Percentiles rank a stretch among this genome's conserved stretches.
Conservation (phyloP, 2,329 filamentous ascomycete species). For the Alternaria sp. region DNA sequence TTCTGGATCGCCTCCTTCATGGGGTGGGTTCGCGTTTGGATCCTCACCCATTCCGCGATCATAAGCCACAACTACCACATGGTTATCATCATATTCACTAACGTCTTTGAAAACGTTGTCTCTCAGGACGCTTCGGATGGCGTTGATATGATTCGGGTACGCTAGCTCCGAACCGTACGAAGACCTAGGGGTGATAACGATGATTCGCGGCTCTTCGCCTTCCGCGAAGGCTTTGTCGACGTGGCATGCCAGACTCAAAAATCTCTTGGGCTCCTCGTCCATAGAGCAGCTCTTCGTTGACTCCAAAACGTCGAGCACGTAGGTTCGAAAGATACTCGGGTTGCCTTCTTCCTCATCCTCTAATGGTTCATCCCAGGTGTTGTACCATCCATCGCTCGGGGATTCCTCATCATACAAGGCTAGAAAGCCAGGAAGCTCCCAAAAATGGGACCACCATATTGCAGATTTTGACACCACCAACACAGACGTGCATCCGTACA, state of each 20-base stretch:
- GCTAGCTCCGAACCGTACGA: not conserved
- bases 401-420: too few species aligned
- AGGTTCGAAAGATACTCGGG: not conserved
- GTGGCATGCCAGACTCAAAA: not conserved
- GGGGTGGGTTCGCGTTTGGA: not conserved
- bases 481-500: not conserved
- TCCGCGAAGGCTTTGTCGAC: not conserved
- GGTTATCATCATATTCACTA: not conserved
- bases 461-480: not conserved
- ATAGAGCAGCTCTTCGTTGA: not conserved
- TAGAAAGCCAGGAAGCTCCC: not conserved
- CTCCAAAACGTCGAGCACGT: not conserved
- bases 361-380: not conserved
- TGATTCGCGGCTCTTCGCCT: not conserved
- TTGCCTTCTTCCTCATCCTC: not conserved
- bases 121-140: not conserved
- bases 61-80: not conserved
- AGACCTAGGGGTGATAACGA: not conserved
- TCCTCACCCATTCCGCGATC: not conserved
- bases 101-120: not conserved
- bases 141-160: not conserved
- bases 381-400: too few species aligned
- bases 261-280: not conserved
- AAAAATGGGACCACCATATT: not conserved
- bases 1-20: not conserved